phyloP scores from a whole-genome alignment of 140 eudicot genomes.

The Erigeron philadelphicus region DNA sequence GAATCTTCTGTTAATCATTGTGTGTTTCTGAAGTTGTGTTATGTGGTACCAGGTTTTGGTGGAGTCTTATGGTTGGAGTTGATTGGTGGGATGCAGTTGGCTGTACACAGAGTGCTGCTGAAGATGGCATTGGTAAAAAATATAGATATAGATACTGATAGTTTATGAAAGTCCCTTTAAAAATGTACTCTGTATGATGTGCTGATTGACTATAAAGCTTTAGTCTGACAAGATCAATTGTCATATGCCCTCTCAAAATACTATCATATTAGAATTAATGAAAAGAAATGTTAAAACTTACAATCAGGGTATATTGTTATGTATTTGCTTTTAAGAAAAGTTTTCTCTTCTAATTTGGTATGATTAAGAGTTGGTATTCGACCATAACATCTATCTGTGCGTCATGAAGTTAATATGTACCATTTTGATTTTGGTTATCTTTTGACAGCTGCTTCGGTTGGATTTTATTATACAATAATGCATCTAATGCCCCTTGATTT shows the following conservation, averaged over 20 bases:
- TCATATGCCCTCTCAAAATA: slow-evolving; percentile 4
- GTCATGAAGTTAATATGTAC: background rate
- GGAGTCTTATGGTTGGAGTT: slow-evolving; percentile 99
- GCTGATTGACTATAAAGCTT: background rate
- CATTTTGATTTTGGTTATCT: background rate
- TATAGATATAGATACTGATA: background rate
- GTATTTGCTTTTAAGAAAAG: no score
- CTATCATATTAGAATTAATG: background rate
- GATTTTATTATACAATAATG: background rate
- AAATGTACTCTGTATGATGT: background rate
- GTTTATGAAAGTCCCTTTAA: background rate
- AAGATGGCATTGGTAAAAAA: slow-evolving; percentile 89
- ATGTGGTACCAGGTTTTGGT: slow-evolving; percentile 71
- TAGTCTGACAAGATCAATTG: slow-evolving; percentile 9
- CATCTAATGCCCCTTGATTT: background rate
- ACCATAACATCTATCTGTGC: background rate
- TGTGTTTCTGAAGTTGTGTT: slow-evolving; percentile 4
- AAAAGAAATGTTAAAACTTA: background rate
- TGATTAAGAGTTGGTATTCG: no score
- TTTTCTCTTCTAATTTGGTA: no score
- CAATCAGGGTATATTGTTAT: background rate
- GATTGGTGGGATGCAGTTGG: slow-evolving; percentile 99
- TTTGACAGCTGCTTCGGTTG: background rate
- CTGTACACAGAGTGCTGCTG: slow-evolving; percentile 99
- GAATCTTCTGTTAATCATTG: background rate